Percentiles rank a stretch among this genome's conserved stretches.
Evolutionary conservation across 2,329 filamentous ascomycete species (phyloP).

Genomic region (Fusarium concolor): DNA sequence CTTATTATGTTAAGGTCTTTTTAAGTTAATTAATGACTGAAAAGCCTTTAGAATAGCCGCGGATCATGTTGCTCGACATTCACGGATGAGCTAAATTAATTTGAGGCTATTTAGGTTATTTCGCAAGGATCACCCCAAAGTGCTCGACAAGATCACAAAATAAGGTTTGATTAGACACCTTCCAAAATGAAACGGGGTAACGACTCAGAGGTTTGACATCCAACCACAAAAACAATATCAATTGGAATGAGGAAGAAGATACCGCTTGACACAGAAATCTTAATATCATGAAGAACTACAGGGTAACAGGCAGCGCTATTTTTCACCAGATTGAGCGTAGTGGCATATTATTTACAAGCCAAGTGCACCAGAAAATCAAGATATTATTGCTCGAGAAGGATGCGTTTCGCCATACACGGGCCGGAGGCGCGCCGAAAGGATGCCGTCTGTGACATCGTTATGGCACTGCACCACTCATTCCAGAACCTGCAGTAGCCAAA

Average conservation of each 20-base stretch:
- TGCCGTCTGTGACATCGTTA: neutral
- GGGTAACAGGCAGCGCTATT: neutral
- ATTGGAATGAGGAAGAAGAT: neutral
- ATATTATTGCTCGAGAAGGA: neutral
- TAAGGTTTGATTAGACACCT: neutral
- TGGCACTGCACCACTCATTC: neutral
- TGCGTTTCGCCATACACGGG: neutral
- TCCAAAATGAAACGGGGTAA: neutral
- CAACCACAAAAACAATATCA: neutral
- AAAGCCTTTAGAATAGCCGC: too few species aligned
- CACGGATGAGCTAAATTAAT: too few species aligned
- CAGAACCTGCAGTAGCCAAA: neutral
- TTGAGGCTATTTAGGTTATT: too few species aligned
- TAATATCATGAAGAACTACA: neutral
- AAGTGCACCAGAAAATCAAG: too few species aligned
- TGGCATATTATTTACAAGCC: too few species aligned
- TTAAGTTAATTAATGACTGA: too few species aligned
- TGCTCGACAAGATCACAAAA: neutral
- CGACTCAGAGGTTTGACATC: neutral
- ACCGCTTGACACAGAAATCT: neutral
- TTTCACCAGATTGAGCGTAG: neutral
- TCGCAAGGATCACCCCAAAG: too few species aligned
- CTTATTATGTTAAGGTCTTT: too few species aligned
- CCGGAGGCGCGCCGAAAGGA: constrained; percentile 18
- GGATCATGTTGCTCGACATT: too few species aligned